These are phyloP conservation scores for Oryza brachyantha DNA, from an alignment of 176 grass and related monocot species.

Conservation along the genomic window DNA sequence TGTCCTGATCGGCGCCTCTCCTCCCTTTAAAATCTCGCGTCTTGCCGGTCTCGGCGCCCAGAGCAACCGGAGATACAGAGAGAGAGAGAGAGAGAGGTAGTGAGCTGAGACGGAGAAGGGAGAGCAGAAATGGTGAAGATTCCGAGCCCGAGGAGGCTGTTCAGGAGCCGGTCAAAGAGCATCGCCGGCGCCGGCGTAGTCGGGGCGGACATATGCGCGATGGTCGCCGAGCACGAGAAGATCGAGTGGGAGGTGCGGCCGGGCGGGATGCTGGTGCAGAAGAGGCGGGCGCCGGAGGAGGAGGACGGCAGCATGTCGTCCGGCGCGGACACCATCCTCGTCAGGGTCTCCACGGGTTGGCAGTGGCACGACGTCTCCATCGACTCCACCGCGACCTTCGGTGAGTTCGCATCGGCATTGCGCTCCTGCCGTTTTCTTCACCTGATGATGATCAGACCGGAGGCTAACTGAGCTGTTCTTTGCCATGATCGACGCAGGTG, in stretches of 20 bases:
- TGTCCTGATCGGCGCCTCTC: constrained; percentile 30
- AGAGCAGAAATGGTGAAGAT: constrained; percentile 59
- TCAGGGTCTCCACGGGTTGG: constrained; percentile 46
- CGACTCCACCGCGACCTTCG: constrained; percentile 65
- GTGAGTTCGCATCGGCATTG: constrained; percentile 25
- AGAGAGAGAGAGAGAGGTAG: background rate
- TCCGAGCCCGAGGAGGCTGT: constrained; percentile 69
- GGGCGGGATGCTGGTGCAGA: constrained; percentile 89
- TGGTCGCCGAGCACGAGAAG: constrained; percentile 49
- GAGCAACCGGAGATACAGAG: background rate
- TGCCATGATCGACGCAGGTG: constrained; percentile 49
- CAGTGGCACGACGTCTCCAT: constrained; percentile 80
- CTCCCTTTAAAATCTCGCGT: constrained; percentile 30
- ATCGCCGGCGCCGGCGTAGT: background rate
- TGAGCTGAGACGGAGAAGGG: background rate
- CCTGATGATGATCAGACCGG: background rate
- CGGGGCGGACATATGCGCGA: constrained; percentile 37
- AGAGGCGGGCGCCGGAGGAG: constrained; percentile 31
- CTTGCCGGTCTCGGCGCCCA: background rate
- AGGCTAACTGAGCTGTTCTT: background rate
- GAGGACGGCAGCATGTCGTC: background rate
- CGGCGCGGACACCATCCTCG: constrained; percentile 30
- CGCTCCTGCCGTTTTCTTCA: background rate
- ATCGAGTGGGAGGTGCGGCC: constrained; percentile 74
- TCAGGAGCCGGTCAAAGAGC: constrained; percentile 56